A percentile compares a stretch with the other conserved stretches of the same genome.
These are phyloP conservation scores for Hypoxylon rickii DNA, from an alignment of 495 filamentous ascomycete species.

Conservation along the genomic window DNA sequence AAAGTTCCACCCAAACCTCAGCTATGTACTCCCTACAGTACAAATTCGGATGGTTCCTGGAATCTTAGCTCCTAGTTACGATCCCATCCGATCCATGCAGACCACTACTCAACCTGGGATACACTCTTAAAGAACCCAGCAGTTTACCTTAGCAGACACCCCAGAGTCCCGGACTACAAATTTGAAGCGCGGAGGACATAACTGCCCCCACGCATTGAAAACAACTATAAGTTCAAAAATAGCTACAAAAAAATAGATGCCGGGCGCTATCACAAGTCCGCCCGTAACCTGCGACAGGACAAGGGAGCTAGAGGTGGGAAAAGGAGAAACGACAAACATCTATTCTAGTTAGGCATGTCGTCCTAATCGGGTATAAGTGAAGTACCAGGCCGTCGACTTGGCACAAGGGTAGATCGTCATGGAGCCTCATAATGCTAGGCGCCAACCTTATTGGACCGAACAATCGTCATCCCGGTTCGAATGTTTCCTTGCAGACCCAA, in stretches of 20 bases:
- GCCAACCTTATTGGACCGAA: slow-evolving; percentile 12
- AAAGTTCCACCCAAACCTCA: slow-evolving; percentile 22
- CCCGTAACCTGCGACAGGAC: neutral
- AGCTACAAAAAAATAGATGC: no score
- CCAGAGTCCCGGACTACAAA: neutral
- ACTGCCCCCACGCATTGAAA: neutral
- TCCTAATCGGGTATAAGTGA: slow-evolving; percentile 10
- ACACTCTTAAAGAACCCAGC: neutral
- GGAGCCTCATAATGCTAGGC: slow-evolving; percentile 24
- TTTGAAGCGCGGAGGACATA: neutral
- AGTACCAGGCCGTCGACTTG: slow-evolving; percentile 27
- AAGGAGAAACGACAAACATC: slow-evolving; percentile 14
- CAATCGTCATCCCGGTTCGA: slow-evolving; percentile 9
- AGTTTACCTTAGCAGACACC: neutral
- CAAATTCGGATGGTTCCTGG: slow-evolving; percentile 9
- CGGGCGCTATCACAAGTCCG: neutral
- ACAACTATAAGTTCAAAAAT: neutral
- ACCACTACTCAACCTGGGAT: neutral
- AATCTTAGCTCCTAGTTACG: neutral
- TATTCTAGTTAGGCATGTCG: slow-evolving; percentile 9
- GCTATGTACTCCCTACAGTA: slow-evolving; percentile 1
- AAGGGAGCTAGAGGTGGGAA: slow-evolving; percentile 4
- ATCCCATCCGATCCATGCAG: neutral
- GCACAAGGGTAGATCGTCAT: slow-evolving; percentile 30
- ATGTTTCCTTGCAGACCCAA: slow-evolving; percentile 16